Base-by-base conservation (phyloP, 192 early-diverging fungal species). In the Coemansia pectinata region DNA sequence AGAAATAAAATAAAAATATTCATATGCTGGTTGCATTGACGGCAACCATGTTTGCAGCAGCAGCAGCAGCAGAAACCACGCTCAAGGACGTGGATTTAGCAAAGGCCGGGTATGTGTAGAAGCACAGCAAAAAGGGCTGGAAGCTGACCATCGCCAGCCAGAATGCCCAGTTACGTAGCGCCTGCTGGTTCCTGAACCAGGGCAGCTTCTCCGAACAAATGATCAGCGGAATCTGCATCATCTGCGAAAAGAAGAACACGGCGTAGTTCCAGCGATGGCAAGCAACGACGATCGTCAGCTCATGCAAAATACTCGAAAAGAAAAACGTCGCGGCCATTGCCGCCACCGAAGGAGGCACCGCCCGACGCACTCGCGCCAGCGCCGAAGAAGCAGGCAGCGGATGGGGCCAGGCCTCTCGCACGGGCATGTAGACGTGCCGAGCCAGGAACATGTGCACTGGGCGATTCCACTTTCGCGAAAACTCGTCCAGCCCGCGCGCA, bases 391-490 rank as follows among this genome's bases (percentile, higher is more conserved):
- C 47, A 3, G 47, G 47, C 47, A 48, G 1, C 5, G 47, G 47
- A 2, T 48, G 47, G 2, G 33, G 41, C 76, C 76, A 83, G 29
- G 68, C 68, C 70, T 92, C 85, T 58, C 96, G 93, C 9, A 89
- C 86, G 27, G 90, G 92, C 65, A 91, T 87, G 81, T 96, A 99
- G 1, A 96, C 89, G 77, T 97, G 95, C 27, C 95, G 89, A 11
- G 95, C 83, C 33, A 97, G 77, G 72, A 97, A 98, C 60, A 95
- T 88, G 73, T 98, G 94, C 38, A 96, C 92, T 7, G 96, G 95
- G 68, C 95, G 95, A 77, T 99, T 99, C 97, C 97, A 98, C 66
- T 95, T 94, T 53, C 97, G 88, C 25, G 95, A 93, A 83, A 92
- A 99, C 78, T 97, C 95, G 69, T 97, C 97, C 69, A 92, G 94